phyloP scores from a whole-genome alignment of 2,329 filamentous ascomycete genomes.

The Talaromyces sp. region DNA sequence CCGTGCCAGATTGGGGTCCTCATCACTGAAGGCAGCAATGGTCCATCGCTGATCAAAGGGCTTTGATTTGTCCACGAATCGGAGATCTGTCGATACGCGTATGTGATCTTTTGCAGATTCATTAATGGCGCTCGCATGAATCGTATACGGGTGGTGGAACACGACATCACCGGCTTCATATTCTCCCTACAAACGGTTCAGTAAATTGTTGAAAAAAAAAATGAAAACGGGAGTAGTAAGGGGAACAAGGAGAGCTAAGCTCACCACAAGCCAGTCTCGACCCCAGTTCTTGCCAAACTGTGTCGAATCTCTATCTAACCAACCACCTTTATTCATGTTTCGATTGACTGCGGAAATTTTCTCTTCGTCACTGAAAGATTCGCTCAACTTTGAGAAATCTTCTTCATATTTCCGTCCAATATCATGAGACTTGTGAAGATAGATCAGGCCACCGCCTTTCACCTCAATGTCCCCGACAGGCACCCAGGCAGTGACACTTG shows the following conservation, averaged over 20 bases:
- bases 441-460: slow-evolving; percentile 46
- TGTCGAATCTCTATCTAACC: background rate
- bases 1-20: too few relatives aligned
- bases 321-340: background rate
- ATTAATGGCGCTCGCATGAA: background rate
- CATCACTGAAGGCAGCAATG: too few relatives aligned
- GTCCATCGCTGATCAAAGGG: background rate
- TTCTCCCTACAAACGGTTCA: background rate
- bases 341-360: background rate
- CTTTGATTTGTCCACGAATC: background rate
- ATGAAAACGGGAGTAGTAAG: too few relatives aligned
- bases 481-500: slow-evolving; percentile 54
- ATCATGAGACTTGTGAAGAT: background rate
- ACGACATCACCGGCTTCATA: background rate
- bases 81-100: background rate
- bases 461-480: slow-evolving; percentile 51
- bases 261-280: background rate
- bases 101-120: background rate
- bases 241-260: too few relatives aligned
- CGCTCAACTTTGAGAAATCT: background rate
- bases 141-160: background rate
- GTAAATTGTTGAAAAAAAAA: too few relatives aligned
- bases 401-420: background rate
- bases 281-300: background rate
- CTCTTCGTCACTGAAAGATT: background rate